Evolutionary conservation across 495 filamentous ascomycete species (phyloP).

Genomic region (Trichoderma asperelloides): DNA sequence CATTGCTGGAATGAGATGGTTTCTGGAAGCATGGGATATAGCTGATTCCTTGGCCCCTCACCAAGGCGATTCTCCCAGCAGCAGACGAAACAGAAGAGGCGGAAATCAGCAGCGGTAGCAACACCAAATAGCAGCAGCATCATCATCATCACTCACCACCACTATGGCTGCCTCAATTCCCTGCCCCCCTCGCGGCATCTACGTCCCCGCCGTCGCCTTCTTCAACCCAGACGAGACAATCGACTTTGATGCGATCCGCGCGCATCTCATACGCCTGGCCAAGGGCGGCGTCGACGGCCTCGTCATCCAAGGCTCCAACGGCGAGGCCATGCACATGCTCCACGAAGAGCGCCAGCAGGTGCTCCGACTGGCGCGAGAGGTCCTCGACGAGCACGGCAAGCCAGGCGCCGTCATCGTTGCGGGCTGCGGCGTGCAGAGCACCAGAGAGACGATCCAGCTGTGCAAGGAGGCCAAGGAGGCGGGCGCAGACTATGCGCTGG

Average conservation of each 20-base stretch:
- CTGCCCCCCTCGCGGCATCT: constrained; percentile 40
- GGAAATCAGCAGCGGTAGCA: background rate
- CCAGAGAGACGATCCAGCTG: constrained; percentile 19
- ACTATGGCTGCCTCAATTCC: background rate
- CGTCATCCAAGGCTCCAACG: constrained; percentile 30
- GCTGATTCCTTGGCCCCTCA: background rate
- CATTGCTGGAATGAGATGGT: background rate
- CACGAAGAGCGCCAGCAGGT: constrained; percentile 21
- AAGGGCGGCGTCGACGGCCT: constrained; percentile 58
- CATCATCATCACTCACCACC: background rate
- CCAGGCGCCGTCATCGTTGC: constrained; percentile 22
- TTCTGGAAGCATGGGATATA: background rate
- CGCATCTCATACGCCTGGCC: constrained; percentile 65
- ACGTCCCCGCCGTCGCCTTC: constrained; percentile 64
- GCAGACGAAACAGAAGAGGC: background rate
- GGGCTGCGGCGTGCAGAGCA: constrained; percentile 20
- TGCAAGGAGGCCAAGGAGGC: constrained; percentile 21
- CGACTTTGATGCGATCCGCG: constrained; percentile 55
- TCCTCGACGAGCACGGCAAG: constrained; percentile 12
- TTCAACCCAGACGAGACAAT: constrained; percentile 51
- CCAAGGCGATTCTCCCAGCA: background rate
- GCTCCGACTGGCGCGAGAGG: constrained; percentile 17
- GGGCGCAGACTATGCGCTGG: constrained; percentile 13
- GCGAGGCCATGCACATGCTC: constrained; percentile 24
- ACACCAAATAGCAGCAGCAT: background rate